phyloP scores from a whole-genome alignment of 306 rosid genomes.

The Gastrolobium bilobum region DNA sequence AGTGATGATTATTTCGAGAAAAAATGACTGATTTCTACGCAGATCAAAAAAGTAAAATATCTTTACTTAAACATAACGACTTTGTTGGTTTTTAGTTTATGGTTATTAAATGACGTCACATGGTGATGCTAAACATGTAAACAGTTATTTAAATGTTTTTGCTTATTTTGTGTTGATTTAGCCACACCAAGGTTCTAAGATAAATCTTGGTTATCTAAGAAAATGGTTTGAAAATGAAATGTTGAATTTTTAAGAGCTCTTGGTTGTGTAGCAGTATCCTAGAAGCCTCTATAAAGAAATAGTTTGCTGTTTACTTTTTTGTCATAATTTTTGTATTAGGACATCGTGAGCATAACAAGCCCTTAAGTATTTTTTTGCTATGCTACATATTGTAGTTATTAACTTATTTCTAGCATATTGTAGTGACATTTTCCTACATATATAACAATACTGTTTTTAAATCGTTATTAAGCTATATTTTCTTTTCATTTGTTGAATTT shows the following conservation, averaged over 20 bases:
- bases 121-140: background rate
- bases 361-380: background rate
- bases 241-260: slow-evolving; percentile 9
- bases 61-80: too few species aligned
- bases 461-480: slow-evolving; percentile 9
- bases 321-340: background rate
- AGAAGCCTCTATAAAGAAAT: background rate
- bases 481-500: slow-evolving; percentile 24
- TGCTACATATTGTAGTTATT: slow-evolving; percentile 2
- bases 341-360: background rate
- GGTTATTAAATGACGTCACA: too few species aligned
- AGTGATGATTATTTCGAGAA: too few species aligned
- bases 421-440: slow-evolving; percentile 12
- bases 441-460: background rate
- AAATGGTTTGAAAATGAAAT: background rate
- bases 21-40: too few species aligned
- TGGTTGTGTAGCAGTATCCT: background rate
- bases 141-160: background rate
- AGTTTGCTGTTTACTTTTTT: background rate
- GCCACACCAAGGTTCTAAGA: background rate
- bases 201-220: background rate
- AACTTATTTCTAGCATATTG: slow-evolving; percentile 13
- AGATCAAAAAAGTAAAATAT: background rate
- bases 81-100: background rate
- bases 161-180: background rate